Evolutionary conservation across 2,329 filamentous ascomycete genomes (phyloP), one percentile per base, ranked within the genome.

Genomic region (Beauveria medogensis): DNA sequence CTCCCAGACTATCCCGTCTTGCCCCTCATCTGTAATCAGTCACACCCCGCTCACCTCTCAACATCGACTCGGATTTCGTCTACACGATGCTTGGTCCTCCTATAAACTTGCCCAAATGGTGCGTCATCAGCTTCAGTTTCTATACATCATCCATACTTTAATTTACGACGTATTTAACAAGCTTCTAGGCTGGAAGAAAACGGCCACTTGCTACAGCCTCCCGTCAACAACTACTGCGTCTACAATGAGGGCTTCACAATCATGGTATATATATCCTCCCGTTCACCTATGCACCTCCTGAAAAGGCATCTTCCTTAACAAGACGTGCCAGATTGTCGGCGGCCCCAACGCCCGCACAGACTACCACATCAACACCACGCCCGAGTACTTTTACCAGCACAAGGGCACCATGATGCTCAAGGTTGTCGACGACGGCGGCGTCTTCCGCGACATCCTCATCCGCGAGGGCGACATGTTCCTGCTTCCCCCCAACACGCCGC

Each of bases 301-400:
- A 18, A 16, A 18, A 40, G 9, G 4, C n/a, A 37, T 41, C 22
- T 24, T 10, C 34, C 28, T 30, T 46, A 48, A 40, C 59, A n/a
- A 10, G 2, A 44, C 55, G n/a, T 41, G 41, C 9, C 65, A 86
- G 89, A 92, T 96, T 68, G 92, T 99, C 64, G 94, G 94, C 72
- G 94, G 94, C 14, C 94, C 94, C 69, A 97, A 97, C 75, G 91
- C 91, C 63, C 87, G 94, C 65, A 97, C 92, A 60, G 94, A 97
- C 80, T 99, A 97, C 80, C 94, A 97, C 82, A 37, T 97, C 83
- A 97, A 97, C 81, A 80, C 86, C 69, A 97, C 93, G 0, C 87
- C 94, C 14, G 94, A 97, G 75, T 97, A 92, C 88, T 99, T 97
- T 85, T 97, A 94, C 82, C 93, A 97, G 76, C 86, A 96, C 82